These are phyloP conservation scores for Bipolaris oryzae DNA, from an alignment of 2,329 filamentous ascomycete genomes.

Conservation along the genomic window DNA sequence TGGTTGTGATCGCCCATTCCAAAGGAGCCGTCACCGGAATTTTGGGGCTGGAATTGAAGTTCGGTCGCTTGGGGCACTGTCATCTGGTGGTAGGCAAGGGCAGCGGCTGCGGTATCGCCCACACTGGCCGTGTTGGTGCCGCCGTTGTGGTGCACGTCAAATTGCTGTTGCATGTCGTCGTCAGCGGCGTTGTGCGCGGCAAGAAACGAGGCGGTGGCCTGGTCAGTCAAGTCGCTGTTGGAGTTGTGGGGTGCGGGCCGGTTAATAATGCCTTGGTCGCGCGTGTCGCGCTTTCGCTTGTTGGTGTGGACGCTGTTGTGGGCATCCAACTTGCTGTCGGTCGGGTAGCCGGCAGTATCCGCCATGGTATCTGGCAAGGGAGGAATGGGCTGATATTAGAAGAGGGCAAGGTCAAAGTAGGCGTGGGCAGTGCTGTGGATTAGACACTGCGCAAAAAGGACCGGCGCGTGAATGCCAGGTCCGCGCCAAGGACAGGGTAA, in stretches of 20 bases:
- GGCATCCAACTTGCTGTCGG: constrained; percentile 43
- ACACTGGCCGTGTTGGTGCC: constrained; percentile 56
- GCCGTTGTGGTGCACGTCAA: constrained; percentile 59
- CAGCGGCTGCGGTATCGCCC: constrained; percentile 66
- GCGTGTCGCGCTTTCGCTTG: constrained; percentile 56
- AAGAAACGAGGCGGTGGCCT: constrained; percentile 48
- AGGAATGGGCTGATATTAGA: constrained; percentile 1
- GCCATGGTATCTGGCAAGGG: constrained; percentile 32
- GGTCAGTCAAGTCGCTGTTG: constrained; percentile 46
- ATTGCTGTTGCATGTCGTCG: constrained; percentile 51
- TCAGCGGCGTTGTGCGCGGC: constrained; percentile 50
- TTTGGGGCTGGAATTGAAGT: constrained; percentile 57
- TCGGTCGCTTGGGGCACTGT: constrained; percentile 63
- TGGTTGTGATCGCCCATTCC: constrained; percentile 53
- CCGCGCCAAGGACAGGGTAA: not conserved
- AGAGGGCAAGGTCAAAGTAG: not conserved
- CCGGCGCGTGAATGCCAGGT: constrained; percentile 5
- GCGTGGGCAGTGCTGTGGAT: not conserved
- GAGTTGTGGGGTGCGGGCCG: constrained; percentile 45
- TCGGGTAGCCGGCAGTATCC: constrained; percentile 48
- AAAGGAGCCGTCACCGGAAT: constrained; percentile 53
- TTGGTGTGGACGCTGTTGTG: constrained; percentile 44
- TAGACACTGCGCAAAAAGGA: not conserved
- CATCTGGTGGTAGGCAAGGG: constrained; percentile 61
- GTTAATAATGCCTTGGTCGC: constrained; percentile 51